phyloP scores from a whole-genome alignment of 2,329 filamentous ascomycete species.

The Aspergillus arachidicola region DNA sequence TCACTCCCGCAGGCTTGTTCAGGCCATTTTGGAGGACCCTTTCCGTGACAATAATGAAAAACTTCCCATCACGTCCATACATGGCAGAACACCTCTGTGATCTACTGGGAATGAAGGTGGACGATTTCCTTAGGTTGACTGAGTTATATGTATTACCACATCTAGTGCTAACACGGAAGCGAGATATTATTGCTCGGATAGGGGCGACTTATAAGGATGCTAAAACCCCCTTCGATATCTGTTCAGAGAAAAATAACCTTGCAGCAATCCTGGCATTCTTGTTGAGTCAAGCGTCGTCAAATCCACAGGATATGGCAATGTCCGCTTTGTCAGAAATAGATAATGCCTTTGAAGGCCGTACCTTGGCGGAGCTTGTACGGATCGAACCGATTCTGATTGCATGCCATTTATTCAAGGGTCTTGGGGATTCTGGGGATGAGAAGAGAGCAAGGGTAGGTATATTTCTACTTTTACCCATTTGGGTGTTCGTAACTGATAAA shows the following conservation, averaged over 20 bases:
- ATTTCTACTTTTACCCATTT: not conserved
- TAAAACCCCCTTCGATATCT: slow-evolving; percentile 62
- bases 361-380: slow-evolving; percentile 69
- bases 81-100: slow-evolving; percentile 80
- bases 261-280: slow-evolving; percentile 62
- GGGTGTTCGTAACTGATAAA: slow-evolving; percentile 10
- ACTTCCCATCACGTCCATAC: slow-evolving; percentile 78
- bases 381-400: slow-evolving; percentile 75
- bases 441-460: slow-evolving; percentile 59
- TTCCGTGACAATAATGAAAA: slow-evolving; percentile 79
- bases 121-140: slow-evolving; percentile 72
- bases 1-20: slow-evolving; percentile 70
- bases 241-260: slow-evolving; percentile 61
- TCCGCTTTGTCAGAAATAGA: slow-evolving; percentile 70
- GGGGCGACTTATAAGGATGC: slow-evolving; percentile 65
- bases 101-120: slow-evolving; percentile 73
- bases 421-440: slow-evolving; percentile 66
- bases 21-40: slow-evolving; percentile 87
- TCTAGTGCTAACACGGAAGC: slow-evolving; percentile 76
- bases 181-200: slow-evolving; percentile 78
- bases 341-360: slow-evolving; percentile 66
- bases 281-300: slow-evolving; percentile 62
- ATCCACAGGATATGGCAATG: slow-evolving; percentile 70
- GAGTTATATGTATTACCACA: slow-evolving; percentile 84
- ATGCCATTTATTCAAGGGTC: slow-evolving; percentile 78